A percentile compares a stretch with the other conserved stretches of the same genome.
Conservation (phyloP, 2,329 filamentous ascomycete genomes). For the Gyromitra esculenta region DNA sequence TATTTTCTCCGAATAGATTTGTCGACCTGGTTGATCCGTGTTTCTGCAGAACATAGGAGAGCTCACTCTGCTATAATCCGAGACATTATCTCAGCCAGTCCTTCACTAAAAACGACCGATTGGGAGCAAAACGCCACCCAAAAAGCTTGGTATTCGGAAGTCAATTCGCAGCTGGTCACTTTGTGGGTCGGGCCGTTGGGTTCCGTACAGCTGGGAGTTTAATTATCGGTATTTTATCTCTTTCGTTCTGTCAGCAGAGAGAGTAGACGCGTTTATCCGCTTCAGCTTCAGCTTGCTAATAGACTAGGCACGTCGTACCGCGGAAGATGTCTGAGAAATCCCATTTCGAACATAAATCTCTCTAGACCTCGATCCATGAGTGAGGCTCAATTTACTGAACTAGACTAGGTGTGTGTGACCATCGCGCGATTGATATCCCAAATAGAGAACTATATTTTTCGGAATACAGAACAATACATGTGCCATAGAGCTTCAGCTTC, state of each 20-base stretch:
- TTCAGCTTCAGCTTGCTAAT: constrained; percentile 49
- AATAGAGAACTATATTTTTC: not conserved
- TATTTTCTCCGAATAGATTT: constrained; percentile 23
- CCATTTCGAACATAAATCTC: constrained; percentile 25
- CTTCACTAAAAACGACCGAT: constrained; percentile 1
- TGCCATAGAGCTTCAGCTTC: constrained; percentile 42
- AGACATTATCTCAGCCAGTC: constrained; percentile 50
- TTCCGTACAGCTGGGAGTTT: constrained; percentile 29
- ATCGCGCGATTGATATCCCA: constrained; percentile 19
- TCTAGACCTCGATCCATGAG: constrained; percentile 17
- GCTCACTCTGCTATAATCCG: constrained; percentile 22
- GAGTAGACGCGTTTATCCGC: constrained; percentile 17
- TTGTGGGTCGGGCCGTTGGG: constrained; percentile 32
- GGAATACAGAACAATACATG: constrained; percentile 25
- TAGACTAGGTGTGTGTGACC: constrained; percentile 8
- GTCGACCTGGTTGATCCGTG: constrained; percentile 19
- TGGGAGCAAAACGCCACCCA: constrained; percentile 44
- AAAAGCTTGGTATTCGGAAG: constrained; percentile 48
- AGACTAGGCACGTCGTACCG: constrained; percentile 23
- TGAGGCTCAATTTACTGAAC: constrained; percentile 35
- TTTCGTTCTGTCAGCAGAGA: constrained; percentile 29
- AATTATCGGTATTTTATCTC: constrained; percentile 21
- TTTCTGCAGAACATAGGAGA: constrained; percentile 31
- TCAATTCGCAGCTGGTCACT: constrained; percentile 38
- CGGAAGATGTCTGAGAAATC: constrained; percentile 36